These are phyloP conservation scores for Linum trigynum DNA, from an alignment of 345 rosid species.

Conservation along the genomic window DNA sequence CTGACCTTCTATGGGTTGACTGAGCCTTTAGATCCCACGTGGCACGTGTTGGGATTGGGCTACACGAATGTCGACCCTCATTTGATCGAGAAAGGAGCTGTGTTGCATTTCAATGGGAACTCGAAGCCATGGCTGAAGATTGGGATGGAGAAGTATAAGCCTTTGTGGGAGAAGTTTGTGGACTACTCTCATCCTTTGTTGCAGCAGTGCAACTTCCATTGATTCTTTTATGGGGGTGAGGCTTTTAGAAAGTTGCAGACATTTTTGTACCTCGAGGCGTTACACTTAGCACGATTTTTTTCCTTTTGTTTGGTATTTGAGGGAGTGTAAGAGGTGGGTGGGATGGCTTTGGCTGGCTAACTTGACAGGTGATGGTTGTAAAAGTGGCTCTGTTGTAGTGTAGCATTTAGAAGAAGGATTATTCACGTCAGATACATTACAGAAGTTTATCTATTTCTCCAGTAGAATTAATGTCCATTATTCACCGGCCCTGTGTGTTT, in stretches of 20 bases:
- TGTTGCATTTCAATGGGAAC: constrained; percentile 88
- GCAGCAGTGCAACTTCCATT: constrained; percentile 87
- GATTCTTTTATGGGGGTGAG: constrained; percentile 10
- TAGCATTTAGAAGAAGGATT: background rate
- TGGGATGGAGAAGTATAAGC: constrained; percentile 89
- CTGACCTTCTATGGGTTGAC: constrained; percentile 88
- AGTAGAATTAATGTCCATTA: too few species aligned
- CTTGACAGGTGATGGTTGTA: background rate
- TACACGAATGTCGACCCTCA: constrained; percentile 72
- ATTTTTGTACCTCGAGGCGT: background rate
- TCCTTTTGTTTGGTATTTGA: background rate
- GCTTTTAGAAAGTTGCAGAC: background rate
- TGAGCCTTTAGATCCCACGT: constrained; percentile 61
- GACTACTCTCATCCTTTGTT: constrained; percentile 70
- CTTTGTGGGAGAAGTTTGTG: constrained; percentile 80
- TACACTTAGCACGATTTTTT: background rate
- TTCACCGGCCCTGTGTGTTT: too few species aligned
- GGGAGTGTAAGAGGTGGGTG: background rate
- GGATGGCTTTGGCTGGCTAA: background rate
- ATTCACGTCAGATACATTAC: too few species aligned
- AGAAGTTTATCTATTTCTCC: too few species aligned
- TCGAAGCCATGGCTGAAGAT: constrained; percentile 97
- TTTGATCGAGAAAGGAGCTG: constrained; percentile 81
- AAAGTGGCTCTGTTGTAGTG: background rate
- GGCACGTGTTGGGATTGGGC: constrained; percentile 90